Evolutionary conservation across 257 asterid genomes (phyloP).

Genomic region (Agastache rugosa): DNA sequence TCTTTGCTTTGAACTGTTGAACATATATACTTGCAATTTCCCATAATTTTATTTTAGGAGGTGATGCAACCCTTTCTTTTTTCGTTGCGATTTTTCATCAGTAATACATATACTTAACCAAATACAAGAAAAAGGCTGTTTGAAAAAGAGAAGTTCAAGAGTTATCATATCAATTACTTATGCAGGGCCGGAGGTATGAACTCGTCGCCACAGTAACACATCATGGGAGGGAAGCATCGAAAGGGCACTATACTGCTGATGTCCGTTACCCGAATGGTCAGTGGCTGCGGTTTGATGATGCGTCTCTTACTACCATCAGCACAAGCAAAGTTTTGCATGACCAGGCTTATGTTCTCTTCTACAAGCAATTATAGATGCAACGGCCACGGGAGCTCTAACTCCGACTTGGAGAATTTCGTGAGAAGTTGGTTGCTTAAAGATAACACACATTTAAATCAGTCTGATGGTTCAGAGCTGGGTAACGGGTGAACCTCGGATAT

Average conservation of each 20-base stretch:
- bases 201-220: constrained; percentile 88
- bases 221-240: constrained; percentile 92
- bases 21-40: neutral
- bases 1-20: neutral
- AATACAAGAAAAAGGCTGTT: neutral
- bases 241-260: constrained; percentile 93
- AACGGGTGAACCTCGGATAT: neutral
- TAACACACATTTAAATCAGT: neutral
- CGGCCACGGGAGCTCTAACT: neutral
- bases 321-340: constrained; percentile 72
- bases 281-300: constrained; percentile 91
- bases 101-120: neutral
- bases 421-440: constrained; percentile 13
- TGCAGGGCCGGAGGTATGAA: constrained; percentile 80
- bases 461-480: constrained; percentile 6
- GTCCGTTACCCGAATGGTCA: constrained; percentile 58
- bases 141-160: neutral
- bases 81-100: neutral
- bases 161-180: neutral
- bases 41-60: neutral
- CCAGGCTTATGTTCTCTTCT: constrained; percentile 87
- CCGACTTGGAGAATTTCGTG: neutral
- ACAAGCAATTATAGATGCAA: constrained; percentile 60
- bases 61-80: neutral
- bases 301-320: constrained; percentile 60